Evolutionary conservation across 805 yeast species (phyloP), one percentile per base, ranked within the genome.

Genomic region (Candida orba): DNA sequence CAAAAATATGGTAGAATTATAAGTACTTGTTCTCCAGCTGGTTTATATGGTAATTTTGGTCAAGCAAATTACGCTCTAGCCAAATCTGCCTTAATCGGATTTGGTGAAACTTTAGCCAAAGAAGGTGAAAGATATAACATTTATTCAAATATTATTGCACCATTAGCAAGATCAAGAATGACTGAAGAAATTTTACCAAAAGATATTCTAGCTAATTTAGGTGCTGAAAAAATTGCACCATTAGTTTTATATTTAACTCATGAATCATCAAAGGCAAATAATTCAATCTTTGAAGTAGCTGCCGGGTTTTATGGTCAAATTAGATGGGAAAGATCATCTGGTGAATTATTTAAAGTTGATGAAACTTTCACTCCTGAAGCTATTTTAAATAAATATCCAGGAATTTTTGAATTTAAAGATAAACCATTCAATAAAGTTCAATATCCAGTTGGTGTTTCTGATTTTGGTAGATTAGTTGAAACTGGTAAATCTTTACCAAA

Each of bases 21-120:
- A 56, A 90, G 88, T 74, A 90, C 97, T n/a, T 80, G 95, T 24
- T 89, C 96, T 4, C 96, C 98, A 4, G 98, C 98, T 31, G 99
- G 99, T 20, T 73, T 91, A 52, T 91, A 84, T 63, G 99, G 99
- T 49, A 89, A 89, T 68, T 91, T 90, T 67, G 99, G 99, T 40
- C 99, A 91, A 68, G 79, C 95, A 34, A 91, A 91, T 68, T 91
- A 91, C 67, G 81, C 96, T 1, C 90, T 96, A 25, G 97, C 96
- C 20, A 91, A 91, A 65, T 69, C 85, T 49, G 98, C 86, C 15
- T 69, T 89, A 42, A 85, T 91, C 44, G 98, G 97, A 10, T 78
- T 91, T 55, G 84, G 95, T 38, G 96, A 91, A 66, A 89, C 97
- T 8, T 76, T 90, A 59, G 95, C 97, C 23, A 90, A 88, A 68